Percentiles rank a stretch among this genome's conserved stretches.
Conservation (phyloP, 225 moss, liverwort and hornwort species). For the Polytrichum commune region DNA sequence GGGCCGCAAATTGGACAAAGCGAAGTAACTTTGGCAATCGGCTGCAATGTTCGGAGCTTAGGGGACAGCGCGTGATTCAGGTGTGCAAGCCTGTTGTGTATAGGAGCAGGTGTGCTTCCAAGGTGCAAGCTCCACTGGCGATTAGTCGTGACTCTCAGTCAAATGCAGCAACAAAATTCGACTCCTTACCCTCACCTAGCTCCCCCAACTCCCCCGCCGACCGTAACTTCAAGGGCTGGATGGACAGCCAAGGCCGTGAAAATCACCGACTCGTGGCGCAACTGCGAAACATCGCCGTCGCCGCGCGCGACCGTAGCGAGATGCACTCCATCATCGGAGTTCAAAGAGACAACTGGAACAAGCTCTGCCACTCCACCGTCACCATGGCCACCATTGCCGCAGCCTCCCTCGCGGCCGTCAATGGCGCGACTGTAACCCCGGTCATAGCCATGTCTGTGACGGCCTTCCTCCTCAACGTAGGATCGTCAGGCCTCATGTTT, state of each 20-base stretch:
- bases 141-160: too few species aligned
- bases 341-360: conserved; percentile 68
- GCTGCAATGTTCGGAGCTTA: too few species aligned
- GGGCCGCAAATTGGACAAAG: too few species aligned
- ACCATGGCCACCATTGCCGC: conserved; percentile 37
- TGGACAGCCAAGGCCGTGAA: neutral
- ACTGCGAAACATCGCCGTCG: conserved; percentile 31
- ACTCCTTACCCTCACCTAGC: neutral
- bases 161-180: neutral
- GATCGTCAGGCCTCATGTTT: conserved; percentile 38
- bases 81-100: too few species aligned
- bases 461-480: conserved; percentile 39
- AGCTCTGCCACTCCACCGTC: conserved; percentile 54
- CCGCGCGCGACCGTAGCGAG: conserved; percentile 46
- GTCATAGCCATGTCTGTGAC: conserved; percentile 36
- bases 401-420: conserved; percentile 33
- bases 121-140: too few species aligned
- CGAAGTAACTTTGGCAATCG: too few species aligned
- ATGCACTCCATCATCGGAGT: conserved; percentile 47
- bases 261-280: conserved; percentile 36
- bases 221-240: neutral
- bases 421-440: conserved; percentile 17
- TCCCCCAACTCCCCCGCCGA: neutral
- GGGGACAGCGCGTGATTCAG: too few species aligned
- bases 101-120: too few species aligned